These are phyloP conservation scores for Taphrina betulina DNA, from an alignment of 1,139 yeast species.

Conservation along the genomic window DNA sequence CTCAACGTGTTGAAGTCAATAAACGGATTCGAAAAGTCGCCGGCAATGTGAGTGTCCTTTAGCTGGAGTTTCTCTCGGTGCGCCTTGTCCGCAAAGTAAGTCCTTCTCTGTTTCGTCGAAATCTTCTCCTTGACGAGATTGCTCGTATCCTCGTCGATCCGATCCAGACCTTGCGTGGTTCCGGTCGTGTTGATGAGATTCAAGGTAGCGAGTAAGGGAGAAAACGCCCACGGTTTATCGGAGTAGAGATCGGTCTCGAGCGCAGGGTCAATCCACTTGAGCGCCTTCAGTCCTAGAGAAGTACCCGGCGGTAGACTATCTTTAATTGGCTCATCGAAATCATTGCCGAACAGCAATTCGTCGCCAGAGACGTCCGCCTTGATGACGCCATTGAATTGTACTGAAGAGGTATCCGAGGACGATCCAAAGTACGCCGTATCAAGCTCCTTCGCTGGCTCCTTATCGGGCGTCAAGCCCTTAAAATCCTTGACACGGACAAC, in stretches of 20 bases:
- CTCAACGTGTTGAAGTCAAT: constrained; percentile 48
- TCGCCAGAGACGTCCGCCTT: constrained; percentile 29
- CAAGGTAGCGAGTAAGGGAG: constrained; percentile 41
- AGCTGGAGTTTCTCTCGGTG: constrained; percentile 45
- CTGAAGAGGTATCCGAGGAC: constrained; percentile 30
- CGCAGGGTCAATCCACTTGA: constrained; percentile 57
- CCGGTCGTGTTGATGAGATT: constrained; percentile 26
- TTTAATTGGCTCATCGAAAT: constrained; percentile 59
- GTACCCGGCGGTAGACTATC: constrained; percentile 64
- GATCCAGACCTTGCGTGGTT: constrained; percentile 2
- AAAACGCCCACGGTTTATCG: constrained; percentile 62
- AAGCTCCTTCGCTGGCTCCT: constrained; percentile 1
- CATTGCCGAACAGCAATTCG: constrained; percentile 54
- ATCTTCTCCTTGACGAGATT: constrained; percentile 23
- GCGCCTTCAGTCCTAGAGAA: constrained; percentile 53
- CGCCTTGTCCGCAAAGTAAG: constrained; percentile 42
- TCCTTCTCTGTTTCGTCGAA: constrained; percentile 42
- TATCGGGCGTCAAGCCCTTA: constrained; percentile 12
- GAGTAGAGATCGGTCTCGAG: constrained; percentile 60
- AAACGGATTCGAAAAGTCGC: constrained; percentile 51
- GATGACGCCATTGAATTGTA: constrained; percentile 31
- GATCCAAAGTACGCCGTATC: constrained; percentile 22
- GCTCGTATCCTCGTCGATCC: constrained; percentile 24
- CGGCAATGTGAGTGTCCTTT: constrained; percentile 44
- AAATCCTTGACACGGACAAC: constrained; percentile 24